These are phyloP conservation scores for Physaria fendleri DNA, from an alignment of 345 rosid genomes.

Conservation along the genomic window DNA sequence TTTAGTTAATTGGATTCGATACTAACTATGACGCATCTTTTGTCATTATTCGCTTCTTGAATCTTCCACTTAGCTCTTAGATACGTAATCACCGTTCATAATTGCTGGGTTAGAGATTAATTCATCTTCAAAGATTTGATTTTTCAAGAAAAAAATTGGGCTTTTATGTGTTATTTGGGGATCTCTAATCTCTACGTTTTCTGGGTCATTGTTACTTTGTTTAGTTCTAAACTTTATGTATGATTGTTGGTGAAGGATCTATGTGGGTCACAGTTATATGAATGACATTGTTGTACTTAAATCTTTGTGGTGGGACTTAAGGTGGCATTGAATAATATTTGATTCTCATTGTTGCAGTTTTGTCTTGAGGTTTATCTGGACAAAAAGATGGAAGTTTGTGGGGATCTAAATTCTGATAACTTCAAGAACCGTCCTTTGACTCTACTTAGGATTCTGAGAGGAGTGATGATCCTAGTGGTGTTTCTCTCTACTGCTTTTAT, in stretches of 20 bases:
- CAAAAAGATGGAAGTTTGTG: constrained; percentile 41
- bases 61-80: not conserved
- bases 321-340: constrained; percentile 18
- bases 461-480: constrained; percentile 53
- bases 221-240: not conserved
- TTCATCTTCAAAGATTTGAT: not conserved
- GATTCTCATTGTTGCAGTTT: constrained; percentile 37
- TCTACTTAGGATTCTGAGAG: constrained; percentile 54
- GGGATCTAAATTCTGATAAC: constrained; percentile 36
- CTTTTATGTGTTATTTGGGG: not conserved
- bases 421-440: constrained; percentile 55
- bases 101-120: not conserved
- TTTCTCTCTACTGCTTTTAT: constrained; percentile 62
- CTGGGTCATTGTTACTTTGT: not conserved
- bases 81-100: not conserved
- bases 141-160: not conserved
- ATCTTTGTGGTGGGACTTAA: not conserved
- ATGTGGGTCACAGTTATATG: not conserved
- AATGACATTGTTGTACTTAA: not conserved
- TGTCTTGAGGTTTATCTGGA: constrained; percentile 22
- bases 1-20: not conserved
- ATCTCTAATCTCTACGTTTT: not conserved
- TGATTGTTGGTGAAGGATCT: not conserved
- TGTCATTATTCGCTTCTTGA: not conserved
- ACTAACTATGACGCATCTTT: not conserved